Percentiles rank a stretch among this genome's conserved stretches.
These are phyloP conservation scores for Delonix regia DNA, from an alignment of 306 rosid genomes.

Conservation along the genomic window DNA sequence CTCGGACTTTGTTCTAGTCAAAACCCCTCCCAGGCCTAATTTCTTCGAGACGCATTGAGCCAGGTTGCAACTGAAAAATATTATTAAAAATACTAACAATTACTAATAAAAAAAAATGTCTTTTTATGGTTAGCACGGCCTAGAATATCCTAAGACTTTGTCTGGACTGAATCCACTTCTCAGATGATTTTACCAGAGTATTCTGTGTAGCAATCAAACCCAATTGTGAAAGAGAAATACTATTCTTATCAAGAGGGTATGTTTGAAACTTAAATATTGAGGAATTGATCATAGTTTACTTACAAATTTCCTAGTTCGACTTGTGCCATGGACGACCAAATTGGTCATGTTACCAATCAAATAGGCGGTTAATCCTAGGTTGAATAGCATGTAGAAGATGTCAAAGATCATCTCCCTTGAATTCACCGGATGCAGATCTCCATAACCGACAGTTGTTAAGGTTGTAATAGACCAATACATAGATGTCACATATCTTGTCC, in stretches of 20 bases:
- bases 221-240: too few species aligned
- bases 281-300: conserved; percentile 33
- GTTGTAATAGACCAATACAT: conserved; percentile 78
- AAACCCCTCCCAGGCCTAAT: too few species aligned
- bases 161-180: background rate
- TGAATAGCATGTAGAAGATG: conserved; percentile 60
- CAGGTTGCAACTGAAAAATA: too few species aligned
- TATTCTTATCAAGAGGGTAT: background rate
- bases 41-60: too few species aligned
- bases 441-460: conserved; percentile 72
- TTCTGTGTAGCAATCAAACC: too few species aligned
- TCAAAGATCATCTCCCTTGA: conserved; percentile 56
- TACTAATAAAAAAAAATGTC: too few species aligned
- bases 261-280: background rate
- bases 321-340: conserved; percentile 80
- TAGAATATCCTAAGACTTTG: background rate
- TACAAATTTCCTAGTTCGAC: conserved; percentile 73
- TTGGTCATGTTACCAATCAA: conserved; percentile 90
- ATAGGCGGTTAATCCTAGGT: conserved; percentile 69
- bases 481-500: conserved; percentile 53
- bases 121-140: background rate
- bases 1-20: too few species aligned
- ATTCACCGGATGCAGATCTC: conserved; percentile 83
- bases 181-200: too few species aligned
- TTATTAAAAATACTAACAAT: background rate